phyloP scores from a whole-genome alignment of 495 filamentous ascomycete genomes.

The Talaromyces thailandensis region DNA sequence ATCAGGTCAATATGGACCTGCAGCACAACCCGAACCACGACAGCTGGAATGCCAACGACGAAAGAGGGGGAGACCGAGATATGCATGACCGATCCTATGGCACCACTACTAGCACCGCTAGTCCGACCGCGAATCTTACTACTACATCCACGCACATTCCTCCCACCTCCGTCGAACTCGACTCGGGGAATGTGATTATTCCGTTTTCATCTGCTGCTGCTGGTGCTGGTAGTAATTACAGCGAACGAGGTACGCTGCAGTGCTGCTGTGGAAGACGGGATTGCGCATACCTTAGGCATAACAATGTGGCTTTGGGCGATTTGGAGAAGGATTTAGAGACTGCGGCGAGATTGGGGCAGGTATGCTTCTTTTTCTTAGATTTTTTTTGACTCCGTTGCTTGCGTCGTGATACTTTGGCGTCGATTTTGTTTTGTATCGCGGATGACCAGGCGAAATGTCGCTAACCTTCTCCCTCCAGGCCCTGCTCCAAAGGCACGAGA shows the following conservation, averaged over 20 bases:
- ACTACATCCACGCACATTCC: neutral
- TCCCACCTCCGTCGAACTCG: neutral
- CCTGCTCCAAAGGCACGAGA: slow-evolving; percentile 82
- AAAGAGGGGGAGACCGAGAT: neutral
- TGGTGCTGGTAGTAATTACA: neutral
- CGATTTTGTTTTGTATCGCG: neutral
- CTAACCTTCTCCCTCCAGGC: slow-evolving; percentile 78
- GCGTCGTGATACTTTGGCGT: slow-evolving; percentile 4
- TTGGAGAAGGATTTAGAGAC: slow-evolving; percentile 80
- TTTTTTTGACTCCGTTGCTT: slow-evolving; percentile 7
- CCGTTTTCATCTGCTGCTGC: neutral
- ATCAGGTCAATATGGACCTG: neutral
- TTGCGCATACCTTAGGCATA: slow-evolving; percentile 73
- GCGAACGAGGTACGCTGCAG: slow-evolving; percentile 12
- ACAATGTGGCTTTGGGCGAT: slow-evolving; percentile 64
- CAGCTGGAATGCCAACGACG: neutral
- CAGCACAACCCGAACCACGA: neutral
- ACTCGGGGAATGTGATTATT: neutral
- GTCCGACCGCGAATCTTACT: neutral
- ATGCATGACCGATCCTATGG: neutral
- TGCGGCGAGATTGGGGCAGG: slow-evolving; percentile 83
- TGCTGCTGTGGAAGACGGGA: slow-evolving; percentile 83
- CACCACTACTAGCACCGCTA: neutral
- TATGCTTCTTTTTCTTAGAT: slow-evolving; percentile 29
- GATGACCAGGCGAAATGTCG: slow-evolving; percentile 16